Conservation (phyloP, 208 protist species). For the Naegleria lovaniensis region DNA sequence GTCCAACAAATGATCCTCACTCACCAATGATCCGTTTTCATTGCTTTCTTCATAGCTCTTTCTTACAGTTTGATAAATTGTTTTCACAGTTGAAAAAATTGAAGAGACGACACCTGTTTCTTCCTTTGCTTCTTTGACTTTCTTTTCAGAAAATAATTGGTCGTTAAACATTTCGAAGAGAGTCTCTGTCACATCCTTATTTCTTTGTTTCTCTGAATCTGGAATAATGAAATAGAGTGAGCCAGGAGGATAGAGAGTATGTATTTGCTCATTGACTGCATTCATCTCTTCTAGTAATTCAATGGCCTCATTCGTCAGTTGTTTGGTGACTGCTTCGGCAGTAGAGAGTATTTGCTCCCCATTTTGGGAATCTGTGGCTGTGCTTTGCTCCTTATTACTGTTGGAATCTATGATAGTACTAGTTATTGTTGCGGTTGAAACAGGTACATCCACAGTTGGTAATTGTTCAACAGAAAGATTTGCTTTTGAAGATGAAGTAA, state of each 20-base stretch:
- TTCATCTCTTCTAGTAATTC: not conserved
- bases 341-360: too few relatives aligned
- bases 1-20: not conserved
- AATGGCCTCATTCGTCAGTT: not conserved
- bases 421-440: too few relatives aligned
- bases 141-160: not conserved
- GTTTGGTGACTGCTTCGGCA: not conserved
- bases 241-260: not conserved
- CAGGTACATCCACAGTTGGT: not conserved
- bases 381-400: too few relatives aligned
- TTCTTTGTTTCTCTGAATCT: not conserved
- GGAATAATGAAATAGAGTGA: not conserved
- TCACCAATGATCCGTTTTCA: not conserved
- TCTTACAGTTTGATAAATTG: not conserved
- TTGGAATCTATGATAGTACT: too few relatives aligned
- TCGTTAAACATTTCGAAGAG: not conserved
- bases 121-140: not conserved
- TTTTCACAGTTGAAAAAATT: not conserved
- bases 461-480: not conserved
- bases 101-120: not conserved
- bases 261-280: not conserved
- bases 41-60: not conserved
- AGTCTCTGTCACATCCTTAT: not conserved
- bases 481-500: not conserved
- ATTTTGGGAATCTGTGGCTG: too few relatives aligned